A percentile compares a stretch with the other conserved stretches of the same genome.
Conservation (phyloP, 208 protist genomes). For the Trypanosoma avium region DNA sequence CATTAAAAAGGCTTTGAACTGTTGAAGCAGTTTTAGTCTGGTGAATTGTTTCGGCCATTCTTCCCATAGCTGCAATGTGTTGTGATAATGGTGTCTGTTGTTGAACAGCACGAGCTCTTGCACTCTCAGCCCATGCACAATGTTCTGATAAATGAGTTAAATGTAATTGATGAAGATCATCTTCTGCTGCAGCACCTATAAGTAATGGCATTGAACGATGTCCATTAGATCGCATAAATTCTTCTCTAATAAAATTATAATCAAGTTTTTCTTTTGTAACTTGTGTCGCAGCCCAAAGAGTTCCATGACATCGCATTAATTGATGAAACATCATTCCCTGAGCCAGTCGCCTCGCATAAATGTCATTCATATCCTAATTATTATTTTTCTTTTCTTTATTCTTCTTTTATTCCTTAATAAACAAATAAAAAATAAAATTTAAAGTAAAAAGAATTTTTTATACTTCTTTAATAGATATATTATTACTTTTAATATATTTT, state of each 20-base stretch:
- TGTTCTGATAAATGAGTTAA: slow-evolving; percentile 79
- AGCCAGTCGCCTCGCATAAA: slow-evolving; percentile 74
- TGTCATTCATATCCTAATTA: slow-evolving; percentile 72
- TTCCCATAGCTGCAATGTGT: slow-evolving; percentile 82
- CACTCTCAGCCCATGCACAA: slow-evolving; percentile 78
- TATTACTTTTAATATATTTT: too few relatives aligned
- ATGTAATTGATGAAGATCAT: slow-evolving; percentile 62
- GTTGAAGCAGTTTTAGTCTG: slow-evolving; percentile 60
- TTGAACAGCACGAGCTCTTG: slow-evolving; percentile 76
- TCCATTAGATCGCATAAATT: slow-evolving; percentile 89
- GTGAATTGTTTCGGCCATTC: slow-evolving; percentile 86
- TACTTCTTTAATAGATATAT: too few relatives aligned
- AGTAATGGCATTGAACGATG: slow-evolving; percentile 83
- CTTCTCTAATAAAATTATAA: slow-evolving; percentile 75
- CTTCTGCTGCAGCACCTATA: slow-evolving; percentile 52
- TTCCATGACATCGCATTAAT: slow-evolving; percentile 82
- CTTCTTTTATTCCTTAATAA: not conserved
- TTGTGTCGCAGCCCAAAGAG: slow-evolving; percentile 85
- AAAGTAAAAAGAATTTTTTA: too few relatives aligned
- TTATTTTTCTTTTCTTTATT: slow-evolving; percentile 6
- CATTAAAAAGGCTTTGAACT: slow-evolving; percentile 71
- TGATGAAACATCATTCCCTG: slow-evolving; percentile 89
- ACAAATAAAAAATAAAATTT: not conserved
- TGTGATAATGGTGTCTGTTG: slow-evolving; percentile 82
- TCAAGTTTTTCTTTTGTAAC: slow-evolving; percentile 83